A percentile compares a stretch with the other conserved stretches of the same genome.
Conservation (phyloP, 192 early-diverging fungal species). For the Mortierella alpina region DNA sequence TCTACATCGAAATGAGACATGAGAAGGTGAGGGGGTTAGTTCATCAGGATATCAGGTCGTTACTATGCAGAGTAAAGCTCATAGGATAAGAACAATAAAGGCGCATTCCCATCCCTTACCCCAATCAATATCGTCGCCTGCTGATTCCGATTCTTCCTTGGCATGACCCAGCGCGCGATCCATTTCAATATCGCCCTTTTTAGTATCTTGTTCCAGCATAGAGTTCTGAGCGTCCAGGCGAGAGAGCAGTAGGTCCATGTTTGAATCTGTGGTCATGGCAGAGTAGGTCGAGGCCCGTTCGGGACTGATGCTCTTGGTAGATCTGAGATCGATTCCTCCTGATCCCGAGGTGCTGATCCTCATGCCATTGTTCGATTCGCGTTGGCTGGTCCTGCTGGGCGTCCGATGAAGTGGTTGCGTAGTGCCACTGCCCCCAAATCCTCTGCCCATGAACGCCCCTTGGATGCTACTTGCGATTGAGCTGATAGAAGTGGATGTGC, state of each 20-base stretch:
- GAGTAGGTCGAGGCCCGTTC: slow-evolving; percentile 48
- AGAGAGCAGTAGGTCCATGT: slow-evolving; percentile 69
- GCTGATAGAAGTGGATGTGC: slow-evolving; percentile 26
- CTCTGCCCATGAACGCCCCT: slow-evolving; percentile 42
- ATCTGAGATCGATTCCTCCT: slow-evolving; percentile 15
- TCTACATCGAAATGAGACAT: slow-evolving; percentile 61
- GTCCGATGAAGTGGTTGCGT: slow-evolving; percentile 6
- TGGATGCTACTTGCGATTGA: slow-evolving; percentile 44
- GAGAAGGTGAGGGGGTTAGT: too few species aligned
- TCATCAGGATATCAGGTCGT: too few species aligned
- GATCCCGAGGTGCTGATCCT: slow-evolving; percentile 13
- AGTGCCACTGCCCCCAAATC: slow-evolving; percentile 17
- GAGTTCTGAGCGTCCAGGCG: slow-evolving; percentile 76
- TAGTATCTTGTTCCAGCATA: slow-evolving; percentile 65
- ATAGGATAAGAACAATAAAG: neutral
- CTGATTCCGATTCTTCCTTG: slow-evolving; percentile 27
- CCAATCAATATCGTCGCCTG: slow-evolving; percentile 76
- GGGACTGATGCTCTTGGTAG: slow-evolving; percentile 30
- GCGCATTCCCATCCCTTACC: slow-evolving; percentile 56
- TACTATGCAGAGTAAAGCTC: too few species aligned
- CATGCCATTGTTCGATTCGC: slow-evolving; percentile 21
- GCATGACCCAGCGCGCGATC: slow-evolving; percentile 55
- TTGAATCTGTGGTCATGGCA: slow-evolving; percentile 56
- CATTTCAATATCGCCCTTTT: slow-evolving; percentile 56
- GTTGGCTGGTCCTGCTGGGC: slow-evolving; percentile 30